Base-by-base conservation (phyloP, 176 grass and related monocot species). In the Juncus inflexus region DNA sequence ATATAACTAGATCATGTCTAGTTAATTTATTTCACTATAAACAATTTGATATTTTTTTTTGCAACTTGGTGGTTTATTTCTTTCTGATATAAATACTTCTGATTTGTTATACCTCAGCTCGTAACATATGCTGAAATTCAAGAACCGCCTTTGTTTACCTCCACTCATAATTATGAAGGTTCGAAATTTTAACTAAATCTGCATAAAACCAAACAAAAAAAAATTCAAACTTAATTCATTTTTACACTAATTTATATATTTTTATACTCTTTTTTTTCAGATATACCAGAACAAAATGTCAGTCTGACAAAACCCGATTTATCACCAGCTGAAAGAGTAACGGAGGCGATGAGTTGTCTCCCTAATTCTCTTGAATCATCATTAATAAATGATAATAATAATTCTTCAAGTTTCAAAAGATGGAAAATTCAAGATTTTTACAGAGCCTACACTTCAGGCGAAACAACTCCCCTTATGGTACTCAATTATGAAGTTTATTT, bases 131-230 rank as follows among this genome's bases (percentile, higher is more conserved):
- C 92, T 12, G 77, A 82, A 4, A 86, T 91, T 57, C 84, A 77
- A 37, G 92, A 97, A 74, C 63, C 82, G 5, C 92, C 87, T 3
- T n/a, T 97, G 63, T 97, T 97, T 87, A 89, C 74, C 4, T 65
- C 74, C 0, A 9, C 79, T 7, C 85, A 91, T 66, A 11, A 14
- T 6, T 81, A 74, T 65, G 64, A 77, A 84, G 87, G 92, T 99
- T 58, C 2, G 3, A 60, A 36, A 15, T 69, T 10, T 19, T 14
- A 1, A 64, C 61, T 69, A 65, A 72, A 15, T 11, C 13, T 3
- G 6, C 45, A 35, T 28, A 74, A 58, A 66, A 52, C 38, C 7
- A 35, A 1, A 12, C 3, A 10, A 3, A 64, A 36, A 10, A 3
- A 64, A 36, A 37, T 60, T 76, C 12, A 2, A 60, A 5, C 69